phyloP scores from a whole-genome alignment of 2,329 filamentous ascomycete species.

The Chrysoporthe cubensis region DNA sequence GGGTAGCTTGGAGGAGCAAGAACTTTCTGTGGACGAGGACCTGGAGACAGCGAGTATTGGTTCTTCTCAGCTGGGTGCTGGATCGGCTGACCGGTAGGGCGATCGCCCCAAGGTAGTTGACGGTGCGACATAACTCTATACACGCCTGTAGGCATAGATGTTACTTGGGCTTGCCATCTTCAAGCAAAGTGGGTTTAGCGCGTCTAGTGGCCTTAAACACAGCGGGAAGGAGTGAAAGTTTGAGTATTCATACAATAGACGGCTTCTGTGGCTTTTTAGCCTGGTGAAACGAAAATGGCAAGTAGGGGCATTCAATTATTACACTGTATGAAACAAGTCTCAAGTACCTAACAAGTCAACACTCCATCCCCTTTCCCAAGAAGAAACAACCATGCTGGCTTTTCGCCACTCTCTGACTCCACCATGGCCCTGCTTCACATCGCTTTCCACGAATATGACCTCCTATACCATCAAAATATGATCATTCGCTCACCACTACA shows the following conservation, averaged over 20 bases:
- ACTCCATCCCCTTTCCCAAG: too few relatives aligned
- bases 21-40: constrained; percentile 24
- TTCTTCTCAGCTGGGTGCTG: constrained; percentile 21
- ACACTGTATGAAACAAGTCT: too few relatives aligned
- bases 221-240: too few relatives aligned
- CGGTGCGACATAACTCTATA: not conserved
- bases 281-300: too few relatives aligned
- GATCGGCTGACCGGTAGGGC: constrained; percentile 20
- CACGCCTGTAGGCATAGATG: not conserved
- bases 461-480: not conserved
- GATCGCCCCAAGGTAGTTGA: constrained; percentile 18
- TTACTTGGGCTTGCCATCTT: too few relatives aligned
- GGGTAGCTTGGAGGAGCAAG: constrained; percentile 26
- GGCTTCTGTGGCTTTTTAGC: too few relatives aligned
- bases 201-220: too few relatives aligned
- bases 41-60: constrained; percentile 21
- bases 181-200: too few relatives aligned
- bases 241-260: too few relatives aligned
- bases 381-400: too few relatives aligned
- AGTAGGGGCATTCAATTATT: too few relatives aligned
- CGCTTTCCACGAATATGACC: not conserved
- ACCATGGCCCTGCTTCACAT: not conserved
- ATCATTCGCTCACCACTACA: constrained; percentile 1
- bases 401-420: not conserved
- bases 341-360: too few relatives aligned